Evolutionary conservation across 495 filamentous ascomycete species (phyloP), one percentile per base, ranked within the genome.

Genomic region (Chaetomium tenue): DNA sequence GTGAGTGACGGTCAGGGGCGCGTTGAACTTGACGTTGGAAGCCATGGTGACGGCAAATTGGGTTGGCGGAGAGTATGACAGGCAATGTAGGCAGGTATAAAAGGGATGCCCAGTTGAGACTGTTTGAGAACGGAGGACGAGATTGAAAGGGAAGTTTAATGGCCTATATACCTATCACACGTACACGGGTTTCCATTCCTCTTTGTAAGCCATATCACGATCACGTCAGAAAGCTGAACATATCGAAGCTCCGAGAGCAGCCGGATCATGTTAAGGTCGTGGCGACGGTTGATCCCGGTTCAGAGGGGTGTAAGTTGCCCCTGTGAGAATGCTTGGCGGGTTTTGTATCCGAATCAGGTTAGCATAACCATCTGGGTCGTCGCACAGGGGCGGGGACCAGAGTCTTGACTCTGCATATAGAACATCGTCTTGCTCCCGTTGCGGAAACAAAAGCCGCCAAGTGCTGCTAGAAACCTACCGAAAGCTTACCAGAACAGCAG

Each of bases 1-100:
- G 60, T 80, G 78, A 26, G 79, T 63, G 39, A 79, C 58, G 18
- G 66, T 71, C 28, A 78, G 60, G 16, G 70, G 64, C 26, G 58
- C 47, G 16, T 39, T 15, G 47, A 64, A 63, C 22, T 50, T 62
- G 57, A 62, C 26, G 3, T 25, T 18, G 30, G 64, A 55, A n/a
- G 64, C 61, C 68, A 70, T 70, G 2, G n/a, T 56, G 22, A 12
- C 30, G 13, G 7, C 22, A 13, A 23, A 25, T 52, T 8, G 30
- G 8, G 2, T 40, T 40, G 39, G 8, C 13, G 3, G 15, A 55
- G 12, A 55, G 15, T n/a, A 28, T 9, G 2, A 37, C 9, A 5
- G 18, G 4, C 13, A 16, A 6, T 25, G 15, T n/a, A n/a, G n/a
- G n/a, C n/a, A n/a, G n/a, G n/a, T 11, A 18, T 28, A 28, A 13